These are phyloP conservation scores for Ceratocystis huliohia DNA, from an alignment of 2,329 filamentous ascomycete genomes.

Conservation along the genomic window DNA sequence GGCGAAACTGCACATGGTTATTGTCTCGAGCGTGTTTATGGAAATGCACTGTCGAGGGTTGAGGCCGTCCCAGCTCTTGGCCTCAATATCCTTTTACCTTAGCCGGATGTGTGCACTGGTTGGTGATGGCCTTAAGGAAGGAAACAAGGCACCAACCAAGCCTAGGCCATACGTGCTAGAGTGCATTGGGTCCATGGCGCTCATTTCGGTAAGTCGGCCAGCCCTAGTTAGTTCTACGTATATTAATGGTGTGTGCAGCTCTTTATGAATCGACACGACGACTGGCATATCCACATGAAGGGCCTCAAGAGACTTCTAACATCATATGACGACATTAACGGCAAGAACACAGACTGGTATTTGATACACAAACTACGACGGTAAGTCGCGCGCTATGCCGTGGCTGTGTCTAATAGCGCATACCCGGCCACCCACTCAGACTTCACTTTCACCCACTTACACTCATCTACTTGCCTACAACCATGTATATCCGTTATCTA, in stretches of 20 bases:
- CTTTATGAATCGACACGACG: conserved; percentile 18
- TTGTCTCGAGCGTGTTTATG: conserved; percentile 20
- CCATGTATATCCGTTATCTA: background rate
- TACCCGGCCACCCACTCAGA: too few species aligned
- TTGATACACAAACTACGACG: conserved; percentile 19
- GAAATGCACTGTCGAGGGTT: conserved; percentile 20
- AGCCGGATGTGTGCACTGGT: conserved; percentile 20
- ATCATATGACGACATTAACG: conserved; percentile 15
- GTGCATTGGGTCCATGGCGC: conserved; percentile 20
- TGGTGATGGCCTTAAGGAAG: conserved; percentile 19
- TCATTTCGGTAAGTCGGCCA: conserved; percentile 17
- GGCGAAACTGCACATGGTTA: conserved; percentile 19
- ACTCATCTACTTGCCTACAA: background rate
- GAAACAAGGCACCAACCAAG: conserved; percentile 16
- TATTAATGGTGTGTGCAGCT: conserved; percentile 8
- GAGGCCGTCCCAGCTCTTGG: conserved; percentile 16
- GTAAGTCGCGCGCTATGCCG: conserved; percentile 1
- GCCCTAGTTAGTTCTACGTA: background rate
- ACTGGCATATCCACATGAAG: conserved; percentile 21
- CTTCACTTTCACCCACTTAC: too few species aligned
- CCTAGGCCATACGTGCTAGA: conserved; percentile 19
- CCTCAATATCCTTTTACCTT: conserved; percentile 19
- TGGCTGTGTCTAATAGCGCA: too few species aligned
- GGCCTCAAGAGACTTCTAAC: conserved; percentile 18
- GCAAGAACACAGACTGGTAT: conserved; percentile 19